Evolutionary conservation across 2,329 filamentous ascomycete species (phyloP), one percentile per base, ranked within the genome.

Genomic region (Fusarium piperis): DNA sequence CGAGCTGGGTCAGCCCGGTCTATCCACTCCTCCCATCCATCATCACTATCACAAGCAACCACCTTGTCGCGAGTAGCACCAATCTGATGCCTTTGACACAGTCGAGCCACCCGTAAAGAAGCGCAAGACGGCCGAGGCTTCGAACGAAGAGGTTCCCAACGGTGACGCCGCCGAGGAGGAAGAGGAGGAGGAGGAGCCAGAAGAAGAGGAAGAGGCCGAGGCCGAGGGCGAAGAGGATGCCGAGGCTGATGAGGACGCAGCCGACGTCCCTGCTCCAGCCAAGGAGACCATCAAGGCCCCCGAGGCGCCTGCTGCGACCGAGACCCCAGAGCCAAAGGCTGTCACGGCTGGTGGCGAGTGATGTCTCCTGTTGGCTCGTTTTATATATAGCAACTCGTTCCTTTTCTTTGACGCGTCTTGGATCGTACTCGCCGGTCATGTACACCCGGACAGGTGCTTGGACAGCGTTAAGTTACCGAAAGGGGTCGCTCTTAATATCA

Each of bases 81-180:
- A 51, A 30, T 20, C 69, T 72, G 30, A 72, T 38, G 1, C 15
- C 23, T 9, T 33, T 3, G 9, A 52, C 26, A 8, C 23, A 72
- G 70, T 30, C 56, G 70, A 72, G 56, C 70, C 70, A 59, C 86
- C 86, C 38, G 83, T 83, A 63, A 88, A 88, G 82, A 87, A 86
- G 80, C 83, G 82, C 74, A 88, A 86, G 83, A 86, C 84, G 28
- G 78, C 74, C 62, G 74, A 79, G 26, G 78, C 78, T 28, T 73
- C 77, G 23, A 77, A 68, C 20, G 77, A 77, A 52, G 77, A 76
- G 46, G 76, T 73, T 15, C 65, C 76, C 48, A 81, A 82, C 70
- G 81, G 81, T 67, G 75, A 82, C 16, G 81, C 76, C n/a, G 77
- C 75, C 23, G 78, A 75, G 20, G 79, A 78, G 1, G 78, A 75